Base-by-base conservation (phyloP, 495 filamentous ascomycete genomes). In the Zalerion maritima region DNA sequence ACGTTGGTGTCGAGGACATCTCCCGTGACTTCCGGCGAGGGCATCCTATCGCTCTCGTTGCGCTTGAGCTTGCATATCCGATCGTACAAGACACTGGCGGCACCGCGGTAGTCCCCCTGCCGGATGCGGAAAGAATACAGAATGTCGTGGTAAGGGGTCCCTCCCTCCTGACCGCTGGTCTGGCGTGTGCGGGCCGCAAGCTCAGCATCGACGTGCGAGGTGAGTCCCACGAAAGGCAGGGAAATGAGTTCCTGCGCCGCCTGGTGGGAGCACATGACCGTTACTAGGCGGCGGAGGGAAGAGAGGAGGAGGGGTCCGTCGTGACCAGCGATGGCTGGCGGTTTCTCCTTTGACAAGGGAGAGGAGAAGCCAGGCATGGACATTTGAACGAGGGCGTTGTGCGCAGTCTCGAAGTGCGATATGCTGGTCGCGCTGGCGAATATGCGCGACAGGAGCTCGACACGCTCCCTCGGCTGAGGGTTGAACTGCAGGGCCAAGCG, bases 91-190 rank as follows among this genome's bases (percentile, higher is more conserved):
- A 84, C 67, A 24, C 76, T 69, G 0, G 89, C 85, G 2, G 81
- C 89, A 27, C 87, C 89, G 21, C 86, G 81, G 55, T 81, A 89
- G 49, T 97, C 81, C 31, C 71, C 67, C 28, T 75, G 78, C 38
- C 71, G 69, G 32, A 94, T 74, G 29, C 91, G 74, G 67, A 82
- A 96, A 13, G 85, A 73, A 40, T 92, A 89, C 16, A 96, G 70
- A 24, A 93, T 74, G 41, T 82, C 77, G 45, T 78, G 78, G 51
- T 79, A 86, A 5, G 71, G 75, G 1, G 69, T 60, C 14, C 66
- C 69, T 13, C 57, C 55, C 23, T 60, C 47, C 18, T 80, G 62
- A 38, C 74, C 73, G 13, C 65, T 46, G 14, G 66, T 63, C 6
- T 60, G 57, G 18, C 60, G 58, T 43, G 71, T 75, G 47, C 71